Percentiles rank a stretch among this genome's conserved stretches.
phyloP scores from a whole-genome alignment of 495 filamentous ascomycete species.

The Parathielavia hyrcaniae region DNA sequence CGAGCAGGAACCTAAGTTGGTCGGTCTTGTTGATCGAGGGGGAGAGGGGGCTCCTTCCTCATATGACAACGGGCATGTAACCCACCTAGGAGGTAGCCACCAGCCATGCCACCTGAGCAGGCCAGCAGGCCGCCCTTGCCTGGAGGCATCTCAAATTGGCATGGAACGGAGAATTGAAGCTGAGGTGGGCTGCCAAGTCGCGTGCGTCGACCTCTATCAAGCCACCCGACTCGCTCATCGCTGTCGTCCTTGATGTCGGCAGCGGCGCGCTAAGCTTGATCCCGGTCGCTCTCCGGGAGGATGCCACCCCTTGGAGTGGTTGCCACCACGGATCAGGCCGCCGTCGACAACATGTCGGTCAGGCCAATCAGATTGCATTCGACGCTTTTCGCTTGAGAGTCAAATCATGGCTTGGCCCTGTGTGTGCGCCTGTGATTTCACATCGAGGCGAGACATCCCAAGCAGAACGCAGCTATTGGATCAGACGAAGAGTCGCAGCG shows the following conservation, averaged over 20 bases:
- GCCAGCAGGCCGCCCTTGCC: too few species aligned
- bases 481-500: too few species aligned
- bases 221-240: not conserved
- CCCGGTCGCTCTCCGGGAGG: not conserved
- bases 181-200: not conserved
- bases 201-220: not conserved
- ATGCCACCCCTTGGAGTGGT: not conserved
- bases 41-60: conserved; percentile 3
- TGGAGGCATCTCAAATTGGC: too few species aligned
- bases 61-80: conserved; percentile 8
- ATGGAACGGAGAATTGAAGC: too few species aligned
- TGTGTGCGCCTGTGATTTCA: not conserved
- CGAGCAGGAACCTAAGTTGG: conserved; percentile 1
- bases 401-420: not conserved
- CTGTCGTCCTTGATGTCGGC: not conserved
- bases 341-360: not conserved
- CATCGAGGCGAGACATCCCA: not conserved
- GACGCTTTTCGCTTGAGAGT: not conserved
- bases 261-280: conserved; percentile 9
- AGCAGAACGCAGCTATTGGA: too few species aligned
- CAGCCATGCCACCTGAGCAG: conserved; percentile 8
- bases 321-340: not conserved
- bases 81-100: not conserved
- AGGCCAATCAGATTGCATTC: not conserved
- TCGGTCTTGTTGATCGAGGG: conserved; percentile 2